Evolutionary conservation across 164 flowering plant species (phyloP).

Genomic region (Platanus orientalis): DNA sequence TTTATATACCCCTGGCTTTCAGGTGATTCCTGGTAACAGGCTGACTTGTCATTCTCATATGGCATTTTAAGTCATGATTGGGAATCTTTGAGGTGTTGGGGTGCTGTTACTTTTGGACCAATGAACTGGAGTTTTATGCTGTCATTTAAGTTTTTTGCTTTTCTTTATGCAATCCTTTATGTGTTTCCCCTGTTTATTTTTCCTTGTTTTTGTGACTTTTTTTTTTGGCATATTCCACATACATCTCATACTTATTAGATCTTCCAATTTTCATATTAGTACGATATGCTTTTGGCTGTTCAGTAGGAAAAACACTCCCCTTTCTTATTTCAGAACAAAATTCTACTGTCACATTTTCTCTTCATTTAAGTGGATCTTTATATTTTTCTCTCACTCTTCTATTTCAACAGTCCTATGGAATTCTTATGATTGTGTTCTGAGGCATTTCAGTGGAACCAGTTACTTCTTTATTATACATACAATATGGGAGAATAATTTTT

Average conservation of each 20-base stretch:
- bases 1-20: constrained; percentile 71
- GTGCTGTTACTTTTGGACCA: background rate
- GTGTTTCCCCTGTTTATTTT: too few species aligned
- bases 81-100: background rate
- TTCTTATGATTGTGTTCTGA: background rate
- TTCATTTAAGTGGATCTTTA: background rate
- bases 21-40: constrained; percentile 43
- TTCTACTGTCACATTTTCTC: background rate
- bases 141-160: background rate
- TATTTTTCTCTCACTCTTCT: background rate
- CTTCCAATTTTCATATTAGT: too few species aligned
- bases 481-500: background rate
- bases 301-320: too few species aligned
- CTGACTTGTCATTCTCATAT: background rate
- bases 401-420: background rate
- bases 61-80: constrained; percentile 4
- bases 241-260: too few species aligned
- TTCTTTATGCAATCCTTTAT: too few species aligned
- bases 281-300: too few species aligned
- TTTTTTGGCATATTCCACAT: background rate
- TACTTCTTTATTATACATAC: background rate
- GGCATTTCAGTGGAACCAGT: background rate
- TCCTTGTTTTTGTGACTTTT: background rate
- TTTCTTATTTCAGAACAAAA: too few species aligned
- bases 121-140: background rate